Percentiles rank a stretch among this genome's conserved stretches.
phyloP scores from a whole-genome alignment of 2,329 filamentous ascomycete species.

The Colletotrichum sp. region DNA sequence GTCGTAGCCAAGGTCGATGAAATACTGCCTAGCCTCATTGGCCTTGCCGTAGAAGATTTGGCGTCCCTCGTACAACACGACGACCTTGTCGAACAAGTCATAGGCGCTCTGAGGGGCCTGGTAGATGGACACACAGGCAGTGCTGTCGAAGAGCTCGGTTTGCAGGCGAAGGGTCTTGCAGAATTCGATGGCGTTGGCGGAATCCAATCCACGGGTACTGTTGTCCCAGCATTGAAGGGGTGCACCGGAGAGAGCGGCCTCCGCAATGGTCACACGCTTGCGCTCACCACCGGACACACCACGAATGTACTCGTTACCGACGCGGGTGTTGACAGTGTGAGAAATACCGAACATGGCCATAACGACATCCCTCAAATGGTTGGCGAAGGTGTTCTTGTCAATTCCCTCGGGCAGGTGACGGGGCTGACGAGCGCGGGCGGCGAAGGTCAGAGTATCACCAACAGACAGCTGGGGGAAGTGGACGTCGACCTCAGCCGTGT shows the following conservation, averaged over 20 bases:
- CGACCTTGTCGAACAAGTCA: slow-evolving; percentile 66
- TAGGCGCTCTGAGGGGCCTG: slow-evolving; percentile 71
- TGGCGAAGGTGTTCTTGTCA: slow-evolving; percentile 56
- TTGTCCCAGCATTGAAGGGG: slow-evolving; percentile 75
- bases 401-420: slow-evolving; percentile 65
- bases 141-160: slow-evolving; percentile 69
- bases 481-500: slow-evolving; percentile 83
- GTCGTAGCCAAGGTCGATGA: slow-evolving; percentile 70
- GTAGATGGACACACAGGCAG: slow-evolving; percentile 76
- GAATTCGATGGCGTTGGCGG: slow-evolving; percentile 78
- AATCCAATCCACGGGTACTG: slow-evolving; percentile 75
- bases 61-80: slow-evolving; percentile 63
- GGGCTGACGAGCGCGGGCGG: slow-evolving; percentile 72
- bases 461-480: slow-evolving; percentile 81
- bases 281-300: slow-evolving; percentile 78
- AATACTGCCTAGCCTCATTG: slow-evolving; percentile 66
- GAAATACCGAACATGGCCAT: slow-evolving; percentile 79
- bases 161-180: slow-evolving; percentile 72
- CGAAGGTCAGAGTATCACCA: slow-evolving; percentile 80
- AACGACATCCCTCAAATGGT: slow-evolving; percentile 72
- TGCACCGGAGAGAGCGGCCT: slow-evolving; percentile 63
- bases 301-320: slow-evolving; percentile 77
- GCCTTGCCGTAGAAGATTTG: slow-evolving; percentile 69
- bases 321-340: slow-evolving; percentile 74
- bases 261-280: slow-evolving; percentile 69